These are phyloP conservation scores for Sugiyamaella valdiviana DNA, from an alignment of 805 yeast species.

Conservation along the genomic window DNA sequence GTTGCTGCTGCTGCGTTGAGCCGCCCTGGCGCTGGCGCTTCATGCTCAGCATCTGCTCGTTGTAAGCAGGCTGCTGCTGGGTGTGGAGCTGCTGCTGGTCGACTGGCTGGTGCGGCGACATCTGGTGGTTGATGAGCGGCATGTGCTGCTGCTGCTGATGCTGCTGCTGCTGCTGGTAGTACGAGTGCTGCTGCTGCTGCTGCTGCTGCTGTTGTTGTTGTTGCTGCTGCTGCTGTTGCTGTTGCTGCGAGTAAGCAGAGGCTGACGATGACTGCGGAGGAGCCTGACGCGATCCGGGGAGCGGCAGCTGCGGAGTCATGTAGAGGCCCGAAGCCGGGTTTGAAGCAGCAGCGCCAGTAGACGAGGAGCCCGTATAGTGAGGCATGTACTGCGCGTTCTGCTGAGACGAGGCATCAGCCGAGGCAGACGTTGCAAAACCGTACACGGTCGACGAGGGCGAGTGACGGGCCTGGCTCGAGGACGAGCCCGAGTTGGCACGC, in stretches of 20 bases:
- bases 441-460: constrained; percentile 7
- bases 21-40: neutral
- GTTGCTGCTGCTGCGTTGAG: neutral
- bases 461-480: neutral
- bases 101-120: constrained; percentile 6
- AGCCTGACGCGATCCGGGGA: constrained; percentile 1
- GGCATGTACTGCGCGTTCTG: neutral
- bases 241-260: constrained; percentile 5
- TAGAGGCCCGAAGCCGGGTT: neutral
- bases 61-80: constrained; percentile 7
- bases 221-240: constrained; percentile 9
- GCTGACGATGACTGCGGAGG: constrained; percentile 12
- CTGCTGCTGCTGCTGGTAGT: constrained; percentile 11
- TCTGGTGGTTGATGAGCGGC: constrained; percentile 2
- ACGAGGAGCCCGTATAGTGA: neutral
- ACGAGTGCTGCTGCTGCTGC: constrained; percentile 8
- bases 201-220: constrained; percentile 8
- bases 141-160: constrained; percentile 11
- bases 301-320: constrained; percentile 6
- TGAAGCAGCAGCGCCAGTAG: neutral
- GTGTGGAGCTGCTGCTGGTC: constrained; percentile 8
- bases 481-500: neutral
- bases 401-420: neutral
- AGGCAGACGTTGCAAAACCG: neutral
- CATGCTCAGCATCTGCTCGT: neutral